Evolutionary conservation across 2,329 filamentous ascomycete genomes (phyloP), one percentile per base, ranked within the genome.

Genomic region (Podosphaera leucotricha): DNA sequence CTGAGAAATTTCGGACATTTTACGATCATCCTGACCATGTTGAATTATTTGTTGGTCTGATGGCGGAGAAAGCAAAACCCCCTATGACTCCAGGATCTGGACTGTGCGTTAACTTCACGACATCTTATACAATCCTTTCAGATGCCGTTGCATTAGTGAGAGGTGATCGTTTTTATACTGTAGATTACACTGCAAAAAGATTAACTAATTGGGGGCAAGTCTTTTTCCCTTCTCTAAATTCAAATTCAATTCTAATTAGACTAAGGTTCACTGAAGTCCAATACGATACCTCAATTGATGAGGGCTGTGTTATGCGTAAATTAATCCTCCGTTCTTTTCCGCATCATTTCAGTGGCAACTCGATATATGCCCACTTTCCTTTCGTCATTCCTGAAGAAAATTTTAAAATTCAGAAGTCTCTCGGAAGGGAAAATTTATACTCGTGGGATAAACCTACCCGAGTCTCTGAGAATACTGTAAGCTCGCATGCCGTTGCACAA

Each of bases 231-330:
- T 30, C 15, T 41, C 7, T 13, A 7, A 15, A 26, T 19, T 38
- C 16, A n/a, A 1, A 2, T 33, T 18, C 6, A 43, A 50, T 26
- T 48, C 43, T 36, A n/a, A 6, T 16, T 11, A 6, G 19, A 21
- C 37, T 16, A 38, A 53, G 51, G 38, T 53, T 48, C 37, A 50
- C 51, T 44, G 78, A 84, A 56, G 78, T 72, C 2, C 68, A 80
- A 18, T 82, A 77, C 45, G 80, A 92, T 52, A 61, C 76, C 19
- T 72, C 70, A 46, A 61, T 87, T 50, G 80, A 90, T 60, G 77
- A 90, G 55, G 83, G 84, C 40, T 84, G 79, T 52, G 73, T 85
- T 11, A 81, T 87, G 60, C 85, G 86, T 66, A 92, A 90, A 64
- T 68, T 92, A 30, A 78, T 86, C 57, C 65, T 82, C 30, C 71